Conservation (phyloP, 371 early-diverging fungal species). For the Syncephalastrum racemosum region DNA sequence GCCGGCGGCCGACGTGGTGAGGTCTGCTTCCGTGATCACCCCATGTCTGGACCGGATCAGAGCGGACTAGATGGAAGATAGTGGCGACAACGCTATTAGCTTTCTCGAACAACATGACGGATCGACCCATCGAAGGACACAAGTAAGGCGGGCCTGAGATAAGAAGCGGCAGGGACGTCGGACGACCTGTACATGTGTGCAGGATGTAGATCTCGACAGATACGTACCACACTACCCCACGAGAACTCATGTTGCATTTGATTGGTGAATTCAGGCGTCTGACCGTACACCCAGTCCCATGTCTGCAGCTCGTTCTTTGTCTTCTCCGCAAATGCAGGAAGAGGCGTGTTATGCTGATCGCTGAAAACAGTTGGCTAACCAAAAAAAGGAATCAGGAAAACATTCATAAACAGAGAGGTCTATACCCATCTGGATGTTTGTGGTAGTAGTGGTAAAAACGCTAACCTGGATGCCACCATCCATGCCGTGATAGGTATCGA, state of each 20-base stretch:
- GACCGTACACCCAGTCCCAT: constrained; percentile 93
- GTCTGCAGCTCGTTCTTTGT: constrained; percentile 50
- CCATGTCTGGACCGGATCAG: constrained; percentile 38
- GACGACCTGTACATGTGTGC: background rate
- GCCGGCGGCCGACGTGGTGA: constrained; percentile 24
- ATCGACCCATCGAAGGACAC: no score
- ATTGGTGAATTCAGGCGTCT: constrained; percentile 91
- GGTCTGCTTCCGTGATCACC: constrained; percentile 36
- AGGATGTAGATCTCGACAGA: background rate
- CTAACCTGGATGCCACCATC: no score
- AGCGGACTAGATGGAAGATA: constrained; percentile 16
- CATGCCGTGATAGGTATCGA: constrained; percentile 36
- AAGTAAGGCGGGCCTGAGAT: no score
- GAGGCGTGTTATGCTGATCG: constrained; percentile 17
- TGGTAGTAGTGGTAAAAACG: background rate
- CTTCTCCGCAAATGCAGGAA: constrained; percentile 37
- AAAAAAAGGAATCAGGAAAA: background rate
- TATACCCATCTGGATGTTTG: no score
- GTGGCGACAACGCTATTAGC: background rate
- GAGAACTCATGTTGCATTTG: constrained; percentile 47
- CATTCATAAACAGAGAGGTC: no score
- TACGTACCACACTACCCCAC: constrained; percentile 67
- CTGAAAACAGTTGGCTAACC: constrained; percentile 39
- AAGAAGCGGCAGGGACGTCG: no score
- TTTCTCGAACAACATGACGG: background rate